Percentiles rank a stretch among this genome's conserved stretches.
Evolutionary conservation across 129 eudicot genomes (phyloP).

Genomic region (Pittosporum tobira): DNA sequence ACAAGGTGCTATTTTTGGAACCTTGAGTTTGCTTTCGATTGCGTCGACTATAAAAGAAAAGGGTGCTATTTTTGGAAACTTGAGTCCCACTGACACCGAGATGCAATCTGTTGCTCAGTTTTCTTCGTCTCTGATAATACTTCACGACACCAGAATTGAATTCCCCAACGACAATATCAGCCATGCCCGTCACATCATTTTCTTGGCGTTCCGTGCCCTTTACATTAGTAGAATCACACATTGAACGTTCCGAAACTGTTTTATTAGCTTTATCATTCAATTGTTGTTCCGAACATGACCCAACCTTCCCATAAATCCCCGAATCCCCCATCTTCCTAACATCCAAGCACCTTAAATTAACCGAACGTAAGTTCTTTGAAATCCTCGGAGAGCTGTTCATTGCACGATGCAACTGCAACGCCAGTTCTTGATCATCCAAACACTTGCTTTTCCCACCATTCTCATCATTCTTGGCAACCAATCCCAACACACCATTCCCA

Average conservation of each 20-base stretch:
- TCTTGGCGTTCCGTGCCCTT: constrained; percentile 22
- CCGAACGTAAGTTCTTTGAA: constrained; percentile 22
- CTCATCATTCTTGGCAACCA: constrained; percentile 21
- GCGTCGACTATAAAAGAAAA: constrained; percentile 9
- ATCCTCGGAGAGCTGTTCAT: constrained; percentile 72
- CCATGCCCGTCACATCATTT: constrained; percentile 11
- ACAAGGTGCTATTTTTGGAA: neutral
- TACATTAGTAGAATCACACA: constrained; percentile 6
- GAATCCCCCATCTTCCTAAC: too few relatives aligned
- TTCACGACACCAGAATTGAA: constrained; percentile 7
- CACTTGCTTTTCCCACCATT: constrained; percentile 13
- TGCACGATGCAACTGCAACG: constrained; percentile 54
- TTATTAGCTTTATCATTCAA: constrained; percentile 9
- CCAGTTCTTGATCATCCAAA: constrained; percentile 58
- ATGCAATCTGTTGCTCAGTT: neutral
- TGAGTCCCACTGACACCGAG: neutral
- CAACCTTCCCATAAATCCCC: too few relatives aligned
- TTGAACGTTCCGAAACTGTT: constrained; percentile 12
- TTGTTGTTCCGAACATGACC: constrained; percentile 2
- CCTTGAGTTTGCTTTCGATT: constrained; percentile 1
- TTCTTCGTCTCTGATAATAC: constrained; percentile 5
- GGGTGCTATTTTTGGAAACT: neutral
- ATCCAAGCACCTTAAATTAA: constrained; percentile 22
- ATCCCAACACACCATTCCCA: constrained; percentile 26
- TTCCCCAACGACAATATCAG: too few relatives aligned